Evolutionary conservation across 495 filamentous ascomycete genomes (phyloP).

Genomic region (Hypoxylon subgilvum): DNA sequence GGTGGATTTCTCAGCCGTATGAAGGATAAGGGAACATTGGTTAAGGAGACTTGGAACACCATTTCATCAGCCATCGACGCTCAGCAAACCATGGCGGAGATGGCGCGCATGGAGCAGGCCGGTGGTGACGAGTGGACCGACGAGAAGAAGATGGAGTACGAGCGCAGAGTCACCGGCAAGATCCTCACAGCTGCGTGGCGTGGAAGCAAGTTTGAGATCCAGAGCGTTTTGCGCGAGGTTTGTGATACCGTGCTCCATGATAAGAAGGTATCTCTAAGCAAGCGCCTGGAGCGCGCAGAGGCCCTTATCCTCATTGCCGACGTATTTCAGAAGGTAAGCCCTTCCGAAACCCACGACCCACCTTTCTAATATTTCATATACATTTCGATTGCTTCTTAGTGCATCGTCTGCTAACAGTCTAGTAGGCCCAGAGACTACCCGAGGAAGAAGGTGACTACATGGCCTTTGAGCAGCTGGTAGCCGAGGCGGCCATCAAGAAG

Average conservation of each 20-base stretch:
- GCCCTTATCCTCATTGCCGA: conserved; percentile 86
- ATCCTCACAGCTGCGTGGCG: conserved; percentile 98
- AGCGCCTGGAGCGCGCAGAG: conserved; percentile 88
- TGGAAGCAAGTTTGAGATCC: conserved; percentile 97
- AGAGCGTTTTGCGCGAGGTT: conserved; percentile 90
- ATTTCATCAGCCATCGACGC: conserved; percentile 97
- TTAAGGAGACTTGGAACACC: conserved; percentile 98
- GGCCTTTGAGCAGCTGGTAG: conserved; percentile 97
- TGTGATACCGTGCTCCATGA: conserved; percentile 72
- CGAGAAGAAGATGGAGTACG: conserved; percentile 95
- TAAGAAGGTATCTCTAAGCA: conserved; percentile 79
- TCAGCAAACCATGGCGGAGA: conserved; percentile 98
- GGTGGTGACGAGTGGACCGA: conserved; percentile 99
- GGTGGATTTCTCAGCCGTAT: conserved; percentile 90
- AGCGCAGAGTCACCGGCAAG: conserved; percentile 94
- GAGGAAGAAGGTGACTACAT: conserved; percentile 99
- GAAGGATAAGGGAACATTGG: conserved; percentile 95
- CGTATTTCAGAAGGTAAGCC: conserved; percentile 80
- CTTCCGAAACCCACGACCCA: background rate
- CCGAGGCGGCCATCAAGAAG: conserved; percentile 94
- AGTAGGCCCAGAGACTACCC: conserved; percentile 83
- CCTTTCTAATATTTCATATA: no score
- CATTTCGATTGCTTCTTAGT: no score
- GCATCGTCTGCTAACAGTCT: conserved; percentile 23
- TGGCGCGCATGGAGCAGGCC: conserved; percentile 93